Base-by-base conservation (phyloP, 768 basidiomycete species). In the Tylopilus vinaceipallidus region DNA sequence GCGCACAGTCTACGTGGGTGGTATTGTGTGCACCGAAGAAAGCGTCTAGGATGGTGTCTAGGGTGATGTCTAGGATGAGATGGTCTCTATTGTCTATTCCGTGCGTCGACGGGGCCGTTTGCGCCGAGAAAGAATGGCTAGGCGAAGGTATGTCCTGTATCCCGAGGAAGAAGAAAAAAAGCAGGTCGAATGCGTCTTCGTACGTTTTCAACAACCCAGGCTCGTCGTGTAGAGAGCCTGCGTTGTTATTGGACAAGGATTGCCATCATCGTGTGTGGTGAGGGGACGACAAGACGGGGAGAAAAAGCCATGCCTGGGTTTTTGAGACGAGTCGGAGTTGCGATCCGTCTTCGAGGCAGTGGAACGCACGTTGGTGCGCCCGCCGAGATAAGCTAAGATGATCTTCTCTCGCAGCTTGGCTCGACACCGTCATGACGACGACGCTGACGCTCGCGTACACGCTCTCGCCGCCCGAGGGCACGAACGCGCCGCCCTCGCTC, bases 181-280 rank as follows among this genome's bases (percentile, higher is more conserved):
- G 24, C n/a, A 32, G 16, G 20, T 6, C 22, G 14, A 55, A 42
- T 6, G 29, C 26, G 29, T 42, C 16, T 22, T 17, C 5, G 42
- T 14, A 30, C 9, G 16, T n/a, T 29, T 37, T 13, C 38, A 44
- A 64, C 50, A 58, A 59, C 50, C 53, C 57, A 59, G 55, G 61
- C 53, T 56, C 49, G 44, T 52, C 47, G 17, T 47, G 53, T 27
- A 61, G 59, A 63, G 64, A 63, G 63, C 68, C 75, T 76, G 69
- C 71, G 73, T 72, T 72, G 76, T 73, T 75, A 83, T 61, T 68
- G 71, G 64, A 72, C 67, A 67, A 82, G 71, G 61, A 78, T 67
- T 72, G 73, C 74, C 79, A 82, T 83, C 57, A 58, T 61, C 50
- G 42, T 33, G 12, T 49, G 16, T 8, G 30, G 53, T 53, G 50